Conservation (phyloP, 768 basidiomycete genomes). For the Coprinopsis sp. region DNA sequence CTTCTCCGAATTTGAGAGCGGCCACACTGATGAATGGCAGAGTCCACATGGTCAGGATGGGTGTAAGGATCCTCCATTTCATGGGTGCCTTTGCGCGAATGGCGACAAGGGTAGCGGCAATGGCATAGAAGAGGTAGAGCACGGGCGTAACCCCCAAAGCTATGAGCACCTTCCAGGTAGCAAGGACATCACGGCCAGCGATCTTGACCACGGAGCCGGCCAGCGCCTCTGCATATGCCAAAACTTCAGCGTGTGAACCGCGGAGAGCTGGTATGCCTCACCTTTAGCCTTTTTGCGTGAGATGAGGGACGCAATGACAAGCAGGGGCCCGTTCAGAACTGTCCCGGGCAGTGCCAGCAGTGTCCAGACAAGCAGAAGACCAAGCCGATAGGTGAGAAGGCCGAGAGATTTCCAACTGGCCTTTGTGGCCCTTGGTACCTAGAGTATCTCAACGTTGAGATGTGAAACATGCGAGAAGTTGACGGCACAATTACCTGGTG, state of each 20-base stretch:
- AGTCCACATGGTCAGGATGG: constrained; percentile 65
- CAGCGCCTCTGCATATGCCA: constrained; percentile 69
- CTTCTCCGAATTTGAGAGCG: constrained; percentile 95
- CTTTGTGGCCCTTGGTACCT: constrained; percentile 86
- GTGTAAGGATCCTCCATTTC: constrained; percentile 67
- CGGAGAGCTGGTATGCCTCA: constrained; percentile 20
- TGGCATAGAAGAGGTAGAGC: constrained; percentile 78
- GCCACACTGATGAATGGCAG: constrained; percentile 90
- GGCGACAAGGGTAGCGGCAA: constrained; percentile 70
- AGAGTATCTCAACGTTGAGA: constrained; percentile 4
- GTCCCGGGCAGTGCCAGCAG: constrained; percentile 85
- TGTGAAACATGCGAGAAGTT: background rate
- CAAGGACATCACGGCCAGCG: constrained; percentile 93
- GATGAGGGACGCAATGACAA: constrained; percentile 83
- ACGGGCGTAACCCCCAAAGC: constrained; percentile 88
- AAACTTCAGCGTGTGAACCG: background rate
- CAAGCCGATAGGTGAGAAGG: constrained; percentile 76
- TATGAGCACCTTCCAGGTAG: constrained; percentile 96
- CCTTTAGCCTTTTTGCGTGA: constrained; percentile 89
- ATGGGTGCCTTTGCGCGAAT: constrained; percentile 61
- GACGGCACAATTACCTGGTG: constrained; percentile 63
- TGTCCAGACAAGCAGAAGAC: constrained; percentile 76
- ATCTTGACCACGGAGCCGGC: constrained; percentile 95
- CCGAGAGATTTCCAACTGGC: constrained; percentile 85
- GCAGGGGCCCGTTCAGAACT: constrained; percentile 88